Evolutionary conservation across 2,329 filamentous ascomycete genomes (phyloP).

Genomic region (Magnaporthiopsis incrustans): DNA sequence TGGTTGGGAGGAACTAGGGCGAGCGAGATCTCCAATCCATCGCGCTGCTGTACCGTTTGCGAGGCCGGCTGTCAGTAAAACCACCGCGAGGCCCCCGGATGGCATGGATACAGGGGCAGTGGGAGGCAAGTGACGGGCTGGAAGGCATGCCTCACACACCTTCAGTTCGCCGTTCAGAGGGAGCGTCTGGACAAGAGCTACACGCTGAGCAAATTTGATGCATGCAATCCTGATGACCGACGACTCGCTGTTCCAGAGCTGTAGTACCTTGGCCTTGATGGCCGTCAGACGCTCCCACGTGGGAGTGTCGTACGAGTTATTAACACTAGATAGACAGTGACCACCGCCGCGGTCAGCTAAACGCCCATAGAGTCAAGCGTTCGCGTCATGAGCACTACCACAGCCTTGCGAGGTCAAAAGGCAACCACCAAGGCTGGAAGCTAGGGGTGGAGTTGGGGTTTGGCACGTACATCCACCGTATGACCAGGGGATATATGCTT

Average conservation of each 20-base stretch:
- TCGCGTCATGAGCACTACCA: neutral
- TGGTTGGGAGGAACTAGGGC: conserved; percentile 80
- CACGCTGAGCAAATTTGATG: conserved; percentile 92
- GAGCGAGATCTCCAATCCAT: conserved; percentile 76
- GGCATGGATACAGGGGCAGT: neutral
- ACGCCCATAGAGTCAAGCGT: neutral
- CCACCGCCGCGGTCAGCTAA: conserved; percentile 2
- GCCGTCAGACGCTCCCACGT: conserved; percentile 83
- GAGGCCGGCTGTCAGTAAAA: neutral
- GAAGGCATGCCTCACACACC: conserved; percentile 50
- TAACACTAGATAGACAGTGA: conserved; percentile 53
- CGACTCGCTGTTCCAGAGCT: conserved; percentile 74
- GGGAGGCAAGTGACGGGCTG: neutral
- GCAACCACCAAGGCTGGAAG: conserved; percentile 13
- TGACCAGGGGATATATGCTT: conserved; percentile 85
- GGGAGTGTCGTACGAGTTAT: conserved; percentile 71
- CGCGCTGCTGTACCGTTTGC: conserved; percentile 38
- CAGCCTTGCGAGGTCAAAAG: conserved; percentile 16
- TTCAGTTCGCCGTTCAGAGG: conserved; percentile 73
- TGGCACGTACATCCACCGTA: conserved; percentile 84
- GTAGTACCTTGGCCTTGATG: conserved; percentile 84
- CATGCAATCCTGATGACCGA: conserved; percentile 82
- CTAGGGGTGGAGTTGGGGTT: conserved; percentile 6
- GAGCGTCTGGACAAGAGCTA: conserved; percentile 87
- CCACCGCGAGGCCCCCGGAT: neutral